A percentile compares a stretch with the other conserved stretches of the same genome.
These are phyloP conservation scores for Stephania yunnanensis DNA, from an alignment of 164 flowering plant species.

Conservation along the genomic window DNA sequence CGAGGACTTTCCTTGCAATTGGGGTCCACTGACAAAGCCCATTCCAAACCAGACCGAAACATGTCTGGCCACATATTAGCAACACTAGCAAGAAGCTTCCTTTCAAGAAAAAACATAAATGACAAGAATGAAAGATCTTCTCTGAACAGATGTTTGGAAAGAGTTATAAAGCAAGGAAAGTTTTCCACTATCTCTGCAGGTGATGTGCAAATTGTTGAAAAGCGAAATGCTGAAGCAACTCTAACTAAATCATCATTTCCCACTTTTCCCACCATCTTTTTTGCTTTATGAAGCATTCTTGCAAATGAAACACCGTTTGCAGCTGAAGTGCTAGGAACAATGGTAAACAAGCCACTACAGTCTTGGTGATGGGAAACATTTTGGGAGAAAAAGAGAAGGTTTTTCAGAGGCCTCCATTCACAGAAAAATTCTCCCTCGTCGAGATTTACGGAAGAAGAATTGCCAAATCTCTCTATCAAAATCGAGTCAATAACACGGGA, in stretches of 20 bases:
- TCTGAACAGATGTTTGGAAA: constrained; percentile 37
- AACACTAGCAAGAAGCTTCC: constrained; percentile 35
- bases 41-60: constrained; percentile 39
- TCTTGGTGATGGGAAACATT: constrained; percentile 24
- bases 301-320: constrained; percentile 35
- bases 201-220: constrained; percentile 46
- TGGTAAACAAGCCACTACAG: constrained; percentile 16
- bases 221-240: constrained; percentile 44
- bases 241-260: constrained; percentile 29
- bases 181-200: constrained; percentile 37
- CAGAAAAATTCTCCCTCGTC: constrained; percentile 26
- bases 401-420: constrained; percentile 79
- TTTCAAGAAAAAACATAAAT: constrained; percentile 43
- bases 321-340: constrained; percentile 11
- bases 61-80: constrained; percentile 55
- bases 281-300: constrained; percentile 35
- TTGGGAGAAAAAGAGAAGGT: constrained; percentile 41
- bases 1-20: constrained; percentile 15
- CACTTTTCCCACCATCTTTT: constrained; percentile 23
- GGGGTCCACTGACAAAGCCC: constrained; percentile 16
- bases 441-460: constrained; percentile 16
- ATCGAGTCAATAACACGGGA: constrained; percentile 38
- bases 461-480: constrained; percentile 41
- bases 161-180: constrained; percentile 46
- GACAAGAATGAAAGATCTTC: constrained; percentile 37